Base-by-base conservation (phyloP, 2,329 filamentous ascomycete genomes). In the Pseudocercospora crystallina region DNA sequence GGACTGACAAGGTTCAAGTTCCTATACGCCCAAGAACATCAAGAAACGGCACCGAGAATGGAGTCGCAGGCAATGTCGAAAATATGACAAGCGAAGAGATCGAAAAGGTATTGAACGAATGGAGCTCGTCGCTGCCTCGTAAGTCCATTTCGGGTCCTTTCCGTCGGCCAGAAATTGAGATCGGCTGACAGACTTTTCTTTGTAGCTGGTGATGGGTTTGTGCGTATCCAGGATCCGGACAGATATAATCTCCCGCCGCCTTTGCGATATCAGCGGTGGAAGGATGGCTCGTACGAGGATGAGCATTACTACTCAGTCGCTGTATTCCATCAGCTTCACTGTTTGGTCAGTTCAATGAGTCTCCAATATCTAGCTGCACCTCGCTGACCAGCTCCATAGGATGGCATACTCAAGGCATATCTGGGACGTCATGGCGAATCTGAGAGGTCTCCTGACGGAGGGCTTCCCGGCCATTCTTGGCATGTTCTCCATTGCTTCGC, bases 281-380 rank as follows among this genome's bases (percentile, higher is more conserved):
- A 8, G 8, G n/a, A 33, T 14, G 12, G 12, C 29, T 26, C n/a
- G 14, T 35, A 35, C 11, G 31, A 17, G 12, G 3, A n/a, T 20
- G 15, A 15, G 29, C 11, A 40, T 14, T 14, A 29, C 5, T 44
- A 45, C 26, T 30, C n/a, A 4, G 12, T 32, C 47, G 35, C 33
- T 33, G 29, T 51, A 26, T 51, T 38, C 12, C 49, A 51, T 34
- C 49, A 51, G 37, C 36, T 51, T 7, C 49, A 51, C 43, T 51
- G 49, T 30, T 37, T 51, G 17, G 46, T 46, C 13, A 46, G 43
- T 38, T 17, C 15, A 11, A 12, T 14, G 26, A 40, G 8, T 39
- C 33, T 12, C 20, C 26, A 11, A 32, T 10, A 20, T 13, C 11
- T 17, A 29, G 36, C 31, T 31, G 37, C 33, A 14, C 15, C 8